Evolutionary conservation across 331 rosid genomes (phyloP), one percentile per base, ranked within the genome.

Genomic region (Arachis monticola): DNA sequence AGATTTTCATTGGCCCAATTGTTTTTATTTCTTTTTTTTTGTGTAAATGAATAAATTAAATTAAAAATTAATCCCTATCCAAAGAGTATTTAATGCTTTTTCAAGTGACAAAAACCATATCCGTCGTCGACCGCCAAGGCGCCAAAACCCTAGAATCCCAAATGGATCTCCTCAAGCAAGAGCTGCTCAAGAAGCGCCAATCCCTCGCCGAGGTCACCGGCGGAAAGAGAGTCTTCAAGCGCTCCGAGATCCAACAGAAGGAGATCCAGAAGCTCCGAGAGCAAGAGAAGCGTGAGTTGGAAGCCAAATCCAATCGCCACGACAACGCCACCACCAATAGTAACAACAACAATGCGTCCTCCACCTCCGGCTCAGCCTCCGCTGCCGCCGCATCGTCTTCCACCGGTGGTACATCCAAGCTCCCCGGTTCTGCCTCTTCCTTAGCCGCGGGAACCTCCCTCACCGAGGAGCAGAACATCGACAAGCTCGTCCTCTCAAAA

Each of bases 101-200:
- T 22, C 27, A 22, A 22, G 27, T 22, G 27, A 22, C 27, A 22
- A 22, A 22, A 22, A 22, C 27, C n/a, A 2, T 46, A 2, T 46
- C 10, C 50, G 7, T 48, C 56, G 17, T 51, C 61, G 61, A 14
- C 63, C 27, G 27, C 27, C 22, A 17, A 17, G 22, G 0, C 63
- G 8, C 59, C 30, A 13, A 53, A 64, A 78, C 88, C 90, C 83
- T 82, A 77, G 79, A 69, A 10, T 11, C 3, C 2, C 13, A 27
- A 91, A 91, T 95, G 99, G 97, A 92, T 45, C 91, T 90, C 45
- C 85, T 95, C 44, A 92, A 87, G 86, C 91, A 89, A 72, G 97
- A 95, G 81, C 85, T 92, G 60, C 87, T 84, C 11, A 85, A 84
- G 86, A 95, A 95, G 77, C 97, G 97, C 56, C 91, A 92, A 70